phyloP scores from a whole-genome alignment of 1,139 yeast genomes.

The Pichia sp. region DNA sequence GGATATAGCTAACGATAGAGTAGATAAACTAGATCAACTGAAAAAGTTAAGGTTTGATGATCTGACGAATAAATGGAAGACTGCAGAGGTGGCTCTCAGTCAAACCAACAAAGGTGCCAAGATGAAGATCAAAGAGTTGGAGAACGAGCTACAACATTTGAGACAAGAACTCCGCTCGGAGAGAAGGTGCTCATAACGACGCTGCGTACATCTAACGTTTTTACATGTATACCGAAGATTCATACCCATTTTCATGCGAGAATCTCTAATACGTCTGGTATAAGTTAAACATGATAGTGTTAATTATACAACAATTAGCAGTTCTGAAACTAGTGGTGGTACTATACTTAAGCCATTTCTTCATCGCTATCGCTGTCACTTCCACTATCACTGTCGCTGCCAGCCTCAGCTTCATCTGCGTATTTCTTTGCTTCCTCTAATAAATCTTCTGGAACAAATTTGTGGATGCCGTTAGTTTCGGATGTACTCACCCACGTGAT shows the following conservation, averaged over 20 bases:
- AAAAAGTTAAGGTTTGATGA: slow-evolving; percentile 47
- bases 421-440: slow-evolving; percentile 73
- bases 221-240: no score
- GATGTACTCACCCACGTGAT: slow-evolving; percentile 76
- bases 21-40: slow-evolving; percentile 19
- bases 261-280: no score
- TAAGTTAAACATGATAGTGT: no score
- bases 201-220: no score
- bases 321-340: no score
- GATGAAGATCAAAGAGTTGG: slow-evolving; percentile 47
- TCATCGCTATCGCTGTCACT: slow-evolving; percentile 44
- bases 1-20: slow-evolving; percentile 6
- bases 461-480: slow-evolving; percentile 78
- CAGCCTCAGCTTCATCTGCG: slow-evolving; percentile 67
- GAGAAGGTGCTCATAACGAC: no score
- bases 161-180: no score
- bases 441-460: slow-evolving; percentile 69
- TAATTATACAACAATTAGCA: no score
- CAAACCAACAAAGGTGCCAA: slow-evolving; percentile 49
- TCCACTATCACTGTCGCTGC: slow-evolving; percentile 42
- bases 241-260: no score
- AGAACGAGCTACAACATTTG: slow-evolving; percentile 39
- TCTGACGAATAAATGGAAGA: slow-evolving; percentile 56
- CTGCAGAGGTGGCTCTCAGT: slow-evolving; percentile 63
- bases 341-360: no score